Evolutionary conservation across 2,329 filamentous ascomycete species (phyloP).

Genomic region (Reticulascus tulasneorum): DNA sequence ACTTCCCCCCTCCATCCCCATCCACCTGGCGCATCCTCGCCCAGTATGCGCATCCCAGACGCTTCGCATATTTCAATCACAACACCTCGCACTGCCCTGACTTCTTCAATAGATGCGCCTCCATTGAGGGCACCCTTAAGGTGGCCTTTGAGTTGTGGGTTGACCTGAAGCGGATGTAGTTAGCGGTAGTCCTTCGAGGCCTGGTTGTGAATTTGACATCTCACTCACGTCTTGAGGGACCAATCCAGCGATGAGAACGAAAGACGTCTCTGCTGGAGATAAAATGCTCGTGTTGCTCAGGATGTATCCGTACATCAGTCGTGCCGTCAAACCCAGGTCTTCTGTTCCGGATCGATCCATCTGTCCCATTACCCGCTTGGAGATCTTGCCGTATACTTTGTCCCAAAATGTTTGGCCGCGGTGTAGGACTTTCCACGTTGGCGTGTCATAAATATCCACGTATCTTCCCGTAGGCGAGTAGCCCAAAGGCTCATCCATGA

Average conservation of each 20-base stretch:
- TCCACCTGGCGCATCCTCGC: constrained; percentile 26
- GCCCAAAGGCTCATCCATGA: constrained; percentile 33
- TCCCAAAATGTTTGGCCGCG: constrained; percentile 45
- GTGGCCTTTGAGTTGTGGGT: constrained; percentile 51
- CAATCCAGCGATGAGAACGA: constrained; percentile 45
- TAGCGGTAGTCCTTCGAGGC: not conserved
- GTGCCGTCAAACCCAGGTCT: constrained; percentile 43
- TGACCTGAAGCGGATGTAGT: constrained; percentile 31
- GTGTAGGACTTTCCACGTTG: constrained; percentile 29
- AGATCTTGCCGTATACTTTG: constrained; percentile 45
- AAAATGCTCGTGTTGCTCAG: constrained; percentile 44
- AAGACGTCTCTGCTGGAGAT: constrained; percentile 43
- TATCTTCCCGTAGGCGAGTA: constrained; percentile 34
- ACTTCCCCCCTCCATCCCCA: constrained; percentile 45
- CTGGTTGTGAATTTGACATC: too few relatives aligned
- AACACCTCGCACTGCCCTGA: constrained; percentile 42
- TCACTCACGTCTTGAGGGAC: constrained; percentile 49
- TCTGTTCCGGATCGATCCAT: constrained; percentile 46
- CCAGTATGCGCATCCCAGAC: constrained; percentile 40
- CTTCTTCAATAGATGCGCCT: constrained; percentile 44
- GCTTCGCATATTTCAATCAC: constrained; percentile 43
- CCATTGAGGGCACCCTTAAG: constrained; percentile 46
- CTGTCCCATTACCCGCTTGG: constrained; percentile 40
- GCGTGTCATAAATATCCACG: constrained; percentile 33
- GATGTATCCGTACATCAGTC: constrained; percentile 46